phyloP scores from a whole-genome alignment of 2,329 filamentous ascomycete genomes.

The Nakataea oryzae region DNA sequence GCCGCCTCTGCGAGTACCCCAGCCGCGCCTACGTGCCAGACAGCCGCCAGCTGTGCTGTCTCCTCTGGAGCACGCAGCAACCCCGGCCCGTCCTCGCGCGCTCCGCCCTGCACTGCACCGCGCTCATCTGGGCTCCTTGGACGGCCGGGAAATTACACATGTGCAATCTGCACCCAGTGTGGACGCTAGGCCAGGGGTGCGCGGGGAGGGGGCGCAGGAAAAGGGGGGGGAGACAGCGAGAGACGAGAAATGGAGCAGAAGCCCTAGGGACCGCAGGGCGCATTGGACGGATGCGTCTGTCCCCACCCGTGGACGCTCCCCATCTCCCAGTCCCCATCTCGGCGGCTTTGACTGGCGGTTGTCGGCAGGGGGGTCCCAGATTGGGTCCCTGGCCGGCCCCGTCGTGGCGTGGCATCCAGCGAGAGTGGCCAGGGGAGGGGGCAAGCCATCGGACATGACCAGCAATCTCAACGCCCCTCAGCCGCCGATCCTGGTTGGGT shows the following conservation, averaged over 20 bases:
- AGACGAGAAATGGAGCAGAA: not conserved
- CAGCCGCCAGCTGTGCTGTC: no score
- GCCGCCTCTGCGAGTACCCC: no score
- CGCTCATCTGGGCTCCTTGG: not conserved
- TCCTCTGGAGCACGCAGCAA: not conserved
- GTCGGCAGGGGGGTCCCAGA: not conserved
- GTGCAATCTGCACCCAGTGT: not conserved
- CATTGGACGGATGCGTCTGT: not conserved
- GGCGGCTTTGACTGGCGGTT: not conserved
- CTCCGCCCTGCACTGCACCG: not conserved
- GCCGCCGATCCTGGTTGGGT: not conserved
- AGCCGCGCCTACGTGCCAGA: no score
- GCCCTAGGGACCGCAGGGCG: not conserved
- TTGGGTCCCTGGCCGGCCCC: no score
- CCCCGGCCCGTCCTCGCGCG: no score
- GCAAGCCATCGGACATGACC: not conserved
- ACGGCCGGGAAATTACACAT: constrained; percentile 12
- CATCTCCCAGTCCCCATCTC: not conserved
- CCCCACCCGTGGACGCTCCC: constrained; percentile 6
- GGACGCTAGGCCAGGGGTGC: constrained; percentile 12
- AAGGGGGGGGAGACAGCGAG: not conserved
- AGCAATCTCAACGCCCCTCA: not conserved
- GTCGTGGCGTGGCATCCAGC: not conserved
- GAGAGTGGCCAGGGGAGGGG: not conserved
- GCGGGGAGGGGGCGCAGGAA: constrained; percentile 8